Base-by-base conservation (phyloP, 2,329 filamentous ascomycete genomes). In the Aspergillus spinulosporus region DNA sequence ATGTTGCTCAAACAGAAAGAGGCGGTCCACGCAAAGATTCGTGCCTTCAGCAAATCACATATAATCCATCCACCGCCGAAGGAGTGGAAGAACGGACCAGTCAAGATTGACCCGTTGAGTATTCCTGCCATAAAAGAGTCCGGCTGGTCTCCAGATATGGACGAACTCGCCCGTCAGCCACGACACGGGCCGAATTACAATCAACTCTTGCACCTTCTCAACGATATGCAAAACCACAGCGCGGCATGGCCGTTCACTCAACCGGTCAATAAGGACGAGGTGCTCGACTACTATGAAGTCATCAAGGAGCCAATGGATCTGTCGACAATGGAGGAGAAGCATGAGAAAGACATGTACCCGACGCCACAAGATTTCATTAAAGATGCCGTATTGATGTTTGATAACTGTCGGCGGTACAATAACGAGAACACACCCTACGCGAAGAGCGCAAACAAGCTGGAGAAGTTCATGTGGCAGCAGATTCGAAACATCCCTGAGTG, bases 1-100 rank as follows among this genome's bases (percentile, higher is more conserved):
- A 96, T 99, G 90, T 82, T 99, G 1, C 83, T 96, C 45, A 97
- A 99, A 78, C 94, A 99, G 72, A 97, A 97, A 73, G 94, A 97
- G 72, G 88, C 88, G 52, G 91, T 97, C 3, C 88, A 92, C 66
- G 92, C 92, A 60, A 99, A 97, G 78, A 97, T 97, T 62, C 87
- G 92, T 49, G 89, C 91, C 11, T 93, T 94, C 63, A 92, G 87
- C 68, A 92, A 90, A 69, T 92, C 88, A 9, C 92, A 97, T 76
- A 85, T 92, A 56, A 82, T 97, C 29, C 92, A 99, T 70, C 78
- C 85, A 21, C 92, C 94, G 0, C 93, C 93, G 0, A 85, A 88
- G 60, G 85, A 92, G 68, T 97, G 93, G 92, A 88, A 85, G 70
- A 88, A 85, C 56, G 89, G 87, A 26, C 78, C 88, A 7, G 80